A percentile compares a stretch with the other conserved stretches of the same genome.
Evolutionary conservation across 202 grass and related monocot species (phyloP).

Genomic region (Carex sylvatica): DNA sequence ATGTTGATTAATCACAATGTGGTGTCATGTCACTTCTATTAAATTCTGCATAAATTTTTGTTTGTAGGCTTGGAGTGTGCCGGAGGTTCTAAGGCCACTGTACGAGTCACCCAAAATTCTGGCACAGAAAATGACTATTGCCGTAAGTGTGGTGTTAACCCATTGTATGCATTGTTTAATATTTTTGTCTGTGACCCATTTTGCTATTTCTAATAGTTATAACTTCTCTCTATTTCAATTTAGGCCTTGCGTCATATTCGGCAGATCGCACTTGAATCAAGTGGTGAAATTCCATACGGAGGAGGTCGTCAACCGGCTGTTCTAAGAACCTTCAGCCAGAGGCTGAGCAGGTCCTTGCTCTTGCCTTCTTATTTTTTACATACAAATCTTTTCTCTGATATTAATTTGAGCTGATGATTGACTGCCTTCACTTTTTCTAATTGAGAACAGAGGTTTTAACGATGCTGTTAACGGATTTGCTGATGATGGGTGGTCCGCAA

Average conservation of each 20-base stretch:
- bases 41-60: not conserved
- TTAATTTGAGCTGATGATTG: not conserved
- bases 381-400: not conserved
- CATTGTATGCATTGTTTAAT: not conserved
- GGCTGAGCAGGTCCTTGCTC: slow-evolving; percentile 76
- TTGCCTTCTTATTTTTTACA: not conserved
- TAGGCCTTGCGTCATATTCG: slow-evolving; percentile 89
- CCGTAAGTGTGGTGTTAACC: slow-evolving; percentile 40
- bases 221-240: slow-evolving; percentile 10
- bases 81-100: slow-evolving; percentile 81
- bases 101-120: slow-evolving; percentile 94
- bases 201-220: slow-evolving; percentile 5
- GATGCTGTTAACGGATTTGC: slow-evolving; percentile 86
- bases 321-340: slow-evolving; percentile 78
- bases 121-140: slow-evolving; percentile 87
- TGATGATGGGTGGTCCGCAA: slow-evolving; percentile 89
- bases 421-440: not conserved
- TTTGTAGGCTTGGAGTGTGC: slow-evolving; percentile 76
- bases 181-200: not conserved
- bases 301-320: slow-evolving; percentile 79
- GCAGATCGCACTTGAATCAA: slow-evolving; percentile 87
- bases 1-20: not conserved
- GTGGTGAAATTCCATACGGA: slow-evolving; percentile 79
- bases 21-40: not conserved
- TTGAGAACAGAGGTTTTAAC: slow-evolving; percentile 67